Conservation (phyloP, 306 rosid species). For the Vigna reflexopilosa region DNA sequence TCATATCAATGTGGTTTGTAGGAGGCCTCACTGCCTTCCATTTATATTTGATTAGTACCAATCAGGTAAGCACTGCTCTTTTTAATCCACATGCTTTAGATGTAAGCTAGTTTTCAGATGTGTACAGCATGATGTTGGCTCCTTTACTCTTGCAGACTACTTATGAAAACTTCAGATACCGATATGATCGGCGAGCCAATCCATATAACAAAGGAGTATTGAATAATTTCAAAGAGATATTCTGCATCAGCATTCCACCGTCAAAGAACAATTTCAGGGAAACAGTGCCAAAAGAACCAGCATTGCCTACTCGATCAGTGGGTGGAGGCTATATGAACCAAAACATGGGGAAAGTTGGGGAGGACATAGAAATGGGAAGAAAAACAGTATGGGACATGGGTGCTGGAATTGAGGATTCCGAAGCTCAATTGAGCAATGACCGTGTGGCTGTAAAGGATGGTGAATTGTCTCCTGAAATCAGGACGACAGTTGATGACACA, state of each 20-base stretch:
- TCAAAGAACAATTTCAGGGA: slow-evolving; percentile 92
- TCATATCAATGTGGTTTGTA: slow-evolving; percentile 98
- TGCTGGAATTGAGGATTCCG: slow-evolving; percentile 65
- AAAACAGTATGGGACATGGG: slow-evolving; percentile 92
- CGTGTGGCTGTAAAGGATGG: slow-evolving; percentile 79
- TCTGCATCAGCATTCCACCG: slow-evolving; percentile 68
- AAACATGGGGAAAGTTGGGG: slow-evolving; percentile 86
- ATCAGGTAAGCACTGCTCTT: slow-evolving; percentile 67
- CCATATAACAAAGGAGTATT: slow-evolving; percentile 80
- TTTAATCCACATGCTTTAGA: slow-evolving; percentile 16
- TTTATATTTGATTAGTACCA: slow-evolving; percentile 91
- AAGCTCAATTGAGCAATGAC: slow-evolving; percentile 67
- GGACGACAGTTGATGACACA: slow-evolving; percentile 74
- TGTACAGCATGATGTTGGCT: slow-evolving; percentile 9
- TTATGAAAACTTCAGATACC: slow-evolving; percentile 91
- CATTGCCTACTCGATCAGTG: slow-evolving; percentile 67
- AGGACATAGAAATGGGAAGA: slow-evolving; percentile 95
- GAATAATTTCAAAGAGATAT: slow-evolving; percentile 85
- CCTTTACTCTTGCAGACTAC: slow-evolving; percentile 73
- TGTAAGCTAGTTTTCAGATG: slow-evolving; percentile 12
- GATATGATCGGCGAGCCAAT: slow-evolving; percentile 84
- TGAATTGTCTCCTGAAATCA: slow-evolving; percentile 78
- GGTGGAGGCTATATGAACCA: slow-evolving; percentile 92
- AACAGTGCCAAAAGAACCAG: slow-evolving; percentile 76
- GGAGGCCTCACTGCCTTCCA: slow-evolving; percentile 99